Evolutionary conservation across 805 yeast genomes (phyloP), one percentile per base, ranked within the genome.

Genomic region (Metschnikowia sp.): DNA sequence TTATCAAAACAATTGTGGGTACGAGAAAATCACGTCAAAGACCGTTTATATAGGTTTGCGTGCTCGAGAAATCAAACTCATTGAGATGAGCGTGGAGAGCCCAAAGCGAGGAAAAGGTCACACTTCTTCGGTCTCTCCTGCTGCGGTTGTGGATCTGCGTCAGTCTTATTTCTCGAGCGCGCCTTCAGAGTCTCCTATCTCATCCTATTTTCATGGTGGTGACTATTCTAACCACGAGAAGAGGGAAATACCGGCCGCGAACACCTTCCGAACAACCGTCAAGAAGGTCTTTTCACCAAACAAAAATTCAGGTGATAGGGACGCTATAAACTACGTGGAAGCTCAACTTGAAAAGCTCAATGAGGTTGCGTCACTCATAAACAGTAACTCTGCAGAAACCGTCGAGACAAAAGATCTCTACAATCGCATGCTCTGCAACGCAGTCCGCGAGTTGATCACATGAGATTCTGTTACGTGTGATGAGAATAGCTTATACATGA

Each of bases 41-140:
- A 72, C 78, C 1, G 59, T 75, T 1, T 67, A 73, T 44, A 60
- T 75, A n/a, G 70, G 75, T 47, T 60, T 75, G 42, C 57, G 77
- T 34, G 77, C 75, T 3, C 55, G 76, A 8, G 79, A 75, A 44
- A 69, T 74, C 47, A 74, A 74, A 47, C 57, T 69, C 32, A 68
- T 74, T n/a, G 76, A 72, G 45, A 65, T 72, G 69, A 62, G 55
- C 33, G 55, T 58, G 8, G 69, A 67, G 3, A 63, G 49, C 10
- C 47, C 33, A 22, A 44, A 44, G 10, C 42, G 42, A 12, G 36
- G 49, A 4, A 45, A 37, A 30, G 48, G 43, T 3, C 32, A 39
- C n/a, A 19, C 32, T 13, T 40, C 52, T 10, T 4, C 47, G 10
- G 28, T 36, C 2, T 38, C 49, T 3, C 45, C 49, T 11, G 49